Evolutionary conservation across 75 land plant genomes (phyloP).

Genomic region (Cunninghamia lanceolata): DNA sequence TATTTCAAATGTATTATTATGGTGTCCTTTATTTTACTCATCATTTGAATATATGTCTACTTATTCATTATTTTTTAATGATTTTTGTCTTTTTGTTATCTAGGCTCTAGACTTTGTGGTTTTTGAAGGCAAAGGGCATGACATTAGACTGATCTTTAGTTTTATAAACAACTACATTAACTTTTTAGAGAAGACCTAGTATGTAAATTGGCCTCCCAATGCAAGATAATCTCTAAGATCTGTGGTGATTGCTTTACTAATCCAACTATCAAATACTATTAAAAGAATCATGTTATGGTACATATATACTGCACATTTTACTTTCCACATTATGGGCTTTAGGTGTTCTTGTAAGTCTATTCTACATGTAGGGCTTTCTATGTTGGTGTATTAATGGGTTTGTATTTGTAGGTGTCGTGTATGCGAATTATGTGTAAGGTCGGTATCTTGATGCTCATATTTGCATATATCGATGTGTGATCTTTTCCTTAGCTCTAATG

Average conservation of each 20-base stretch:
- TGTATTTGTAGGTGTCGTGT: no score
- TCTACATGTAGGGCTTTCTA: no score
- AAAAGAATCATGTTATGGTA: constrained; percentile 78
- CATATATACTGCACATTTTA: not conserved
- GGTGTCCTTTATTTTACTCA: constrained; percentile 10
- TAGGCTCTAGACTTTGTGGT: constrained; percentile 82
- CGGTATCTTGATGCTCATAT: no score
- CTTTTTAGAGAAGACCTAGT: constrained; percentile 63
- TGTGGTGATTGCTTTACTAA: constrained; percentile 78
- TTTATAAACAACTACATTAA: constrained; percentile 52
- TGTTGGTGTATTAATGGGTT: no score
- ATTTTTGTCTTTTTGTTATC: not conserved
- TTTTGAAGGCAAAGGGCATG: constrained; percentile 47
- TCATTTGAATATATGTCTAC: not conserved
- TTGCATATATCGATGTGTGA: no score
- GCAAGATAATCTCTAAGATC: constrained; percentile 18
- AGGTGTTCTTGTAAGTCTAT: no score
- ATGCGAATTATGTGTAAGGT: no score
- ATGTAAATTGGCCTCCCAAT: constrained; percentile 72
- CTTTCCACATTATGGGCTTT: no score
- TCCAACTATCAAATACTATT: constrained; percentile 54
- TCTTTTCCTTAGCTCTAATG: no score
- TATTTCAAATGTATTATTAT: not conserved
- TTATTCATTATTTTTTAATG: not conserved
- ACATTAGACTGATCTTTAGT: constrained; percentile 53